These are phyloP conservation scores for Ambrosia artemisiifolia DNA, from an alignment of 129 eudicot species.

Conservation along the genomic window DNA sequence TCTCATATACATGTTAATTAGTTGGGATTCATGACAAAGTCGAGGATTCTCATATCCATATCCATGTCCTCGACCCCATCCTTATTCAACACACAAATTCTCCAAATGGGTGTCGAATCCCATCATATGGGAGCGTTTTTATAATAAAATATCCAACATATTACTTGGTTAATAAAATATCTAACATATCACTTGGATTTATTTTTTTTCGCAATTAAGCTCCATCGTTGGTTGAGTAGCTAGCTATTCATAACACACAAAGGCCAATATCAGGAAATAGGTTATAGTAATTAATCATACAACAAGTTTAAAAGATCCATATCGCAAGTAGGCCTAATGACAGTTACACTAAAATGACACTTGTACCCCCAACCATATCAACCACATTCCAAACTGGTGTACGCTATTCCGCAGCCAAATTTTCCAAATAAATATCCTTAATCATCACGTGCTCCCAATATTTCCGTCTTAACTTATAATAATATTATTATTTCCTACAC, in stretches of 20 bases:
- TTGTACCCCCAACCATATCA: slow-evolving; percentile 24
- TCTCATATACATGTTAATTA: no score
- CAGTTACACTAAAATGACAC: not conserved
- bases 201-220: not conserved
- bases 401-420: slow-evolving; percentile 36
- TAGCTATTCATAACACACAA: slow-evolving; percentile 22
- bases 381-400: slow-evolving; percentile 50
- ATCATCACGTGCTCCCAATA: slow-evolving; percentile 38
- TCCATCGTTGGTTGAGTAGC: not conserved
- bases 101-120: no score
- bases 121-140: no score
- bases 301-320: slow-evolving; percentile 14
- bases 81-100: no score
- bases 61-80: no score
- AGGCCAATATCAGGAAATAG: slow-evolving; percentile 16
- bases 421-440: slow-evolving; percentile 34
- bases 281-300: not conserved
- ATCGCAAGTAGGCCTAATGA: slow-evolving; percentile 16
- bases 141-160: not conserved
- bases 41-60: no score
- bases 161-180: not conserved
- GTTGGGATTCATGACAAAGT: no score
- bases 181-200: no score
- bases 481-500: not conserved
- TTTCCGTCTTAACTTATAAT: not conserved